These are phyloP conservation scores for Torulaspora globosa DNA, from an alignment of 1,139 yeast genomes.

Conservation along the genomic window DNA sequence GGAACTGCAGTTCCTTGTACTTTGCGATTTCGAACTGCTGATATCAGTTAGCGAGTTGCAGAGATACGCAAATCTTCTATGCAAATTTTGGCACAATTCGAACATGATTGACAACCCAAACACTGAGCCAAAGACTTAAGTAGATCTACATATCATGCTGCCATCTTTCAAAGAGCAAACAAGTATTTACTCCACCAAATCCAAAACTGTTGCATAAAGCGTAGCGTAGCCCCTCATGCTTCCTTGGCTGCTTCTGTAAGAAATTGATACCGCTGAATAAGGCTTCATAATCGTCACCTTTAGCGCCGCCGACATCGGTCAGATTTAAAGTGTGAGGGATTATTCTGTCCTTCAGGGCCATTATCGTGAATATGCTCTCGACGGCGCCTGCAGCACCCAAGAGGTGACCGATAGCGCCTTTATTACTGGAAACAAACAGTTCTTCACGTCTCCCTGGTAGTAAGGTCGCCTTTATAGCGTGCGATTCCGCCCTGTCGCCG, in stretches of 20 bases:
- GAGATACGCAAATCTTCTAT: conserved; percentile 78
- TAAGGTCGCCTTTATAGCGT: conserved; percentile 61
- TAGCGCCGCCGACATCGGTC: conserved; percentile 46
- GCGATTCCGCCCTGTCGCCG: conserved; percentile 86
- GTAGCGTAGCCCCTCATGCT: conserved; percentile 41
- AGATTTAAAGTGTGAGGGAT: conserved; percentile 84
- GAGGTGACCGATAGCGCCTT: conserved; percentile 90
- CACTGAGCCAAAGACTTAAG: conserved; percentile 2
- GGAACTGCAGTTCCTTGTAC: conserved; percentile 79
- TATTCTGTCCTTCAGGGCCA: conserved; percentile 53
- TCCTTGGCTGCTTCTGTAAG: conserved; percentile 46
- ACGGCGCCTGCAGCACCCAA: conserved; percentile 96
- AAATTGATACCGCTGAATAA: conserved; percentile 54
- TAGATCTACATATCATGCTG: conserved; percentile 5
- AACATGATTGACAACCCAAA: conserved; percentile 3
- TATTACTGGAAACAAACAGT: conserved; percentile 68
- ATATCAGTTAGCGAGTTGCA: conserved; percentile 88
- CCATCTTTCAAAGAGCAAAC: conserved; percentile 49
- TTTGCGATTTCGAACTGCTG: conserved; percentile 82
- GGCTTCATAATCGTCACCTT: conserved; percentile 39
- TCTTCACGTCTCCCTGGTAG: conserved; percentile 26
- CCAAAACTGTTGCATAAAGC: conserved; percentile 93
- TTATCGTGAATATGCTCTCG: conserved; percentile 76
- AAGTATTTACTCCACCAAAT: conserved; percentile 93
- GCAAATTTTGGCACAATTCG: conserved; percentile 66